Conservation (phyloP, 495 filamentous ascomycete genomes). For the Penicillium alfredii region DNA sequence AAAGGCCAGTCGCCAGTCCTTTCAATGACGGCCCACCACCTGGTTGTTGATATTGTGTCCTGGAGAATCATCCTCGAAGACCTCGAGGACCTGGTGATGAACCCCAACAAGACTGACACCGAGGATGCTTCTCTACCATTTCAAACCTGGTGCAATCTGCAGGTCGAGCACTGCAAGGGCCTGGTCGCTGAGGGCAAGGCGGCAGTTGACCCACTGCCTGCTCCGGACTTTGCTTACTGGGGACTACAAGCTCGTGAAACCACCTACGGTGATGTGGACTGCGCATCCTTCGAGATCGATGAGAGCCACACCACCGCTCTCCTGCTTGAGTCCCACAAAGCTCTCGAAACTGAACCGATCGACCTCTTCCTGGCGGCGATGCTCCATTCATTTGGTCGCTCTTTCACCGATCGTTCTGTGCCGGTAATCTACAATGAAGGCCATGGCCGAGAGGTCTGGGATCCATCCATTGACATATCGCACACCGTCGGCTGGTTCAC, state of each 20-base stretch:
- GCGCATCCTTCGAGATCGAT: slow-evolving; percentile 43
- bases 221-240: slow-evolving; percentile 44
- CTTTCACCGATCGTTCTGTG: slow-evolving; percentile 45
- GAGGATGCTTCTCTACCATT: slow-evolving; percentile 50
- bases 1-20: slow-evolving; percentile 38
- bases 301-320: slow-evolving; percentile 35
- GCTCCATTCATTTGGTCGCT: slow-evolving; percentile 44
- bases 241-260: slow-evolving; percentile 41
- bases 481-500: slow-evolving; percentile 61
- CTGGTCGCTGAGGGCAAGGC: slow-evolving; percentile 23
- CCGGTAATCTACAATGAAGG: slow-evolving; percentile 53
- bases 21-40: slow-evolving; percentile 62
- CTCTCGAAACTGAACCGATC: slow-evolving; percentile 45
- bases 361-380: slow-evolving; percentile 50
- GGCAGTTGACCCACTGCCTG: slow-evolving; percentile 20
- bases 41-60: slow-evolving; percentile 65
- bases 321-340: slow-evolving; percentile 39
- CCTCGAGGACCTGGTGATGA: slow-evolving; percentile 55
- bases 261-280: slow-evolving; percentile 46
- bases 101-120: slow-evolving; percentile 26
- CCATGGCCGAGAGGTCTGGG: slow-evolving; percentile 52
- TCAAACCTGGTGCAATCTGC: slow-evolving; percentile 53
- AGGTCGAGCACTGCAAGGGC: slow-evolving; percentile 35
- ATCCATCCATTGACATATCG: slow-evolving; percentile 48
- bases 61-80: slow-evolving; percentile 66